Evolutionary conservation across 169 alveolate genomes (phyloP).

Genomic region (Plasmodium coatneyi): DNA sequence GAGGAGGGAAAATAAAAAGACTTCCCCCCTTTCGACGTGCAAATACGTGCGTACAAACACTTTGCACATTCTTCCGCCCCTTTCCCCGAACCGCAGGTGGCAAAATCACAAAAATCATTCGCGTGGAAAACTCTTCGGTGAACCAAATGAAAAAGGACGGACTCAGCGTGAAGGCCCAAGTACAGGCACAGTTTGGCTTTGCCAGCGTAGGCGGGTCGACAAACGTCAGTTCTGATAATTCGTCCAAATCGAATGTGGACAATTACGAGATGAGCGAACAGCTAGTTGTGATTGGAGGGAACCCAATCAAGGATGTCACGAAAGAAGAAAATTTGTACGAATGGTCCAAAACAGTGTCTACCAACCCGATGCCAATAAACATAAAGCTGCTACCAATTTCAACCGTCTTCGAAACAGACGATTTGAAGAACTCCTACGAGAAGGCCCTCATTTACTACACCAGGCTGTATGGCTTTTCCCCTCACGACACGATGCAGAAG

Average conservation of each 20-base stretch:
- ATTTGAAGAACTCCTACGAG: constrained; percentile 76
- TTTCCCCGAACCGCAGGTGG: constrained; percentile 79
- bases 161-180: constrained; percentile 77
- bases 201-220: constrained; percentile 57
- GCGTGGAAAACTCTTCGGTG: constrained; percentile 80
- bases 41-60: neutral
- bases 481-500: constrained; percentile 73
- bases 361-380: constrained; percentile 85
- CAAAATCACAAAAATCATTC: constrained; percentile 85
- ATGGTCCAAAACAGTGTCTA: constrained; percentile 81
- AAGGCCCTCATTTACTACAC: constrained; percentile 83
- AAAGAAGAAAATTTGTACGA: constrained; percentile 78
- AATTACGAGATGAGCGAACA: constrained; percentile 74
- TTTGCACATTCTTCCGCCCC: neutral
- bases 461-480: constrained; percentile 83
- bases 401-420: constrained; percentile 41
- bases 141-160: constrained; percentile 80
- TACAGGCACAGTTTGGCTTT: constrained; percentile 79
- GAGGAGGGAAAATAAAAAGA: neutral
- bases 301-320: constrained; percentile 82
- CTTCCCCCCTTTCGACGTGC: neutral
- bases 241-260: constrained; percentile 23
- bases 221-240: neutral
- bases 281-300: constrained; percentile 85
- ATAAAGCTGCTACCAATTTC: constrained; percentile 76